Conservation (phyloP, 768 basidiomycete genomes). For the Rubroboletus pulcherrimus region DNA sequence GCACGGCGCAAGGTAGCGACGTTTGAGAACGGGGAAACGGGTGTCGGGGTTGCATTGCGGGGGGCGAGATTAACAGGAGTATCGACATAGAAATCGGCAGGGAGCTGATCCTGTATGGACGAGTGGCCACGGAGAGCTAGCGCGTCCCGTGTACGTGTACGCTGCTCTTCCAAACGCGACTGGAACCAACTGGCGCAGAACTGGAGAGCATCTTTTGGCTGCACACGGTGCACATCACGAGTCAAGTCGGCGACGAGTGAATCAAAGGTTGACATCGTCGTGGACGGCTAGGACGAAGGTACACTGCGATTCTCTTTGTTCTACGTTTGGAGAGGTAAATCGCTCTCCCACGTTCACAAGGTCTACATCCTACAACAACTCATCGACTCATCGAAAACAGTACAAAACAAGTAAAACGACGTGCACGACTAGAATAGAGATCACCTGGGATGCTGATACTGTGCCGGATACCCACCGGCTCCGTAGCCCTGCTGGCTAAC, state of each 20-base stretch:
- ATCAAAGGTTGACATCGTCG: slow-evolving; percentile 68
- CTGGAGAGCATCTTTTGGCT: slow-evolving; percentile 89
- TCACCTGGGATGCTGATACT: slow-evolving; percentile 33
- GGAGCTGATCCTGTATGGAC: slow-evolving; percentile 47
- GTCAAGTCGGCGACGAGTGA: slow-evolving; percentile 79
- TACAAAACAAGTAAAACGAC: slow-evolving; percentile 10
- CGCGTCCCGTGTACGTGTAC: slow-evolving; percentile 66
- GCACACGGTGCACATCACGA: slow-evolving; percentile 79
- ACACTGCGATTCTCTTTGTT: slow-evolving; percentile 2
- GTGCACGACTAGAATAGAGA: not conserved
- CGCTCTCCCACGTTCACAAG: slow-evolving; percentile 27
- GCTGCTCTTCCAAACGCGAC: slow-evolving; percentile 78
- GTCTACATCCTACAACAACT: slow-evolving; percentile 3
- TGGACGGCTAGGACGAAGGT: slow-evolving; percentile 5
- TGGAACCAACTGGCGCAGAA: slow-evolving; percentile 96
- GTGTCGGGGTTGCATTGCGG: slow-evolving; percentile 34
- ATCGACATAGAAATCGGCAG: slow-evolving; percentile 59
- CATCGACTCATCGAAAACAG: slow-evolving; percentile 4
- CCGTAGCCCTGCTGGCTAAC: slow-evolving; percentile 29
- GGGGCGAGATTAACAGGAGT: slow-evolving; percentile 35
- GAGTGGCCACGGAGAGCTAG: slow-evolving; percentile 47
- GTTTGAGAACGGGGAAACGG: slow-evolving; percentile 57
- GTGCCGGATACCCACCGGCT: slow-evolving; percentile 26
- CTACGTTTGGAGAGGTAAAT: slow-evolving; percentile 8
- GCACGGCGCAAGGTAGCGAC: slow-evolving; percentile 40